phyloP scores from a whole-genome alignment of 768 basidiomycete species.

The Russula olivacea region DNA sequence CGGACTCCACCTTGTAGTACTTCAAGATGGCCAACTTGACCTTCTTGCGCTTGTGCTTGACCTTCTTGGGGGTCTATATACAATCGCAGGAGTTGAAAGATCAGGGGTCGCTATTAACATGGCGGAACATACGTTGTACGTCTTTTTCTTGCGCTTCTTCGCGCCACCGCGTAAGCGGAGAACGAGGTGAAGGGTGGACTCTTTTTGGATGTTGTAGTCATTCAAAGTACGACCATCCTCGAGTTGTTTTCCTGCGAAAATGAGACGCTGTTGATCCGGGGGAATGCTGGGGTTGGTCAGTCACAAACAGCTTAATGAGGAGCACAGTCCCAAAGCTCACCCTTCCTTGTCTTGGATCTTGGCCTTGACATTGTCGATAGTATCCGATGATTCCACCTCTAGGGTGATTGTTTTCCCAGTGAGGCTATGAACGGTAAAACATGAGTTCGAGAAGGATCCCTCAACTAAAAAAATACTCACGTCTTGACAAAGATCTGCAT shows the following conservation, averaged over 20 bases:
- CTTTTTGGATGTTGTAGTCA: slow-evolving; percentile 99
- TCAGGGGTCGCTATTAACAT: neutral
- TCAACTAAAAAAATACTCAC: slow-evolving; percentile 42
- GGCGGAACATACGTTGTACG: slow-evolving; percentile 74
- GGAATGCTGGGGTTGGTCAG: slow-evolving; percentile 53
- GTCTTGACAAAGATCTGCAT: slow-evolving; percentile 99
- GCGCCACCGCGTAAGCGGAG: slow-evolving; percentile 98
- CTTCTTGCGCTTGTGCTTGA: slow-evolving; percentile 50
- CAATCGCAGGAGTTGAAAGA: slow-evolving; percentile 14
- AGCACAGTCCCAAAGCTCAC: slow-evolving; percentile 40
- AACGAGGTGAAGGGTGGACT: slow-evolving; percentile 96
- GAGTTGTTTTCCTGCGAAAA: slow-evolving; percentile 99
- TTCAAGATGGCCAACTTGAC: slow-evolving; percentile 99
- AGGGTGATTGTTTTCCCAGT: slow-evolving; percentile 99
- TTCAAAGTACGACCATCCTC: slow-evolving; percentile 96
- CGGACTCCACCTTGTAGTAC: slow-evolving; percentile 91
- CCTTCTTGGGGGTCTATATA: slow-evolving; percentile 21
- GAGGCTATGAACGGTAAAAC: slow-evolving; percentile 48
- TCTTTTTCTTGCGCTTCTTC: slow-evolving; percentile 99
- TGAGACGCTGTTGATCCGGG: slow-evolving; percentile 94
- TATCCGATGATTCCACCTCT: slow-evolving; percentile 96
- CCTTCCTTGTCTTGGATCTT: slow-evolving; percentile 98
- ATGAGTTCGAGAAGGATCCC: neutral
- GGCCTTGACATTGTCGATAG: slow-evolving; percentile 96
- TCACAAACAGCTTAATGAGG: slow-evolving; percentile 1